Evolutionary conservation across 441 rosid species (phyloP), one percentile per base, ranked within the genome.

Genomic region (Theobroma grandiflorum): DNA sequence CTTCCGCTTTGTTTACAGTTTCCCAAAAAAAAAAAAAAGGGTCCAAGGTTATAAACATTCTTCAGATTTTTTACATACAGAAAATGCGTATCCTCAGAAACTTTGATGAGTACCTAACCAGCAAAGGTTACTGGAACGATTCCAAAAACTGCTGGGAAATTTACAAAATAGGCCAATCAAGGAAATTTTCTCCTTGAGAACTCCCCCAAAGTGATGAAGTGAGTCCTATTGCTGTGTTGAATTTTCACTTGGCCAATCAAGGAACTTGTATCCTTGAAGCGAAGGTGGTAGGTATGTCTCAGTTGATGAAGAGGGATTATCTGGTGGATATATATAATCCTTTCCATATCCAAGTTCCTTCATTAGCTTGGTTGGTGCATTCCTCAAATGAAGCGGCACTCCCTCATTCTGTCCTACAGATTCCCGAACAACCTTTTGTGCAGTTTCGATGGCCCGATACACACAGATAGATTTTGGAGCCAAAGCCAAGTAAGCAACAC

Each of bases 351-450:
- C 97, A 70, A 94, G 78, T 42, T 93, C 92, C 87, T 90, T 89
- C 96, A 94, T 93, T 16, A 94, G 80, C 86, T 86, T 94, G 4
- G 97, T 91, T 12, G 97, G 95, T 3, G 96, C 97, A 59, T 94
- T 94, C 84, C 97, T 90, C 78, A 94, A 81, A 82, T 94, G 98
- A 55, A 94, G 86, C 0, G 98, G 97, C 77, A 93, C 98, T 7
- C 96, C 93, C 83, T 94, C 95, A 4, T 93, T 94, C 84, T 90
- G 95, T 75, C 98, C 96, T 9, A 85, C 87, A 0, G 96, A 91
- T 77, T 94, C 94, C 83, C 85, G 85, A 50, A 94, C 92, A 2
- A 80, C 90, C 80, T 91, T 91, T 82, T 81, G 89, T 40, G 98
- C 98, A 76, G 93, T 82, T 81, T 47, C 91, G 7, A 94, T 81